Percentiles rank a stretch among this genome's conserved stretches.
These are phyloP conservation scores for Microascus cirrosus DNA, from an alignment of 2,329 filamentous ascomycete genomes.

Conservation along the genomic window DNA sequence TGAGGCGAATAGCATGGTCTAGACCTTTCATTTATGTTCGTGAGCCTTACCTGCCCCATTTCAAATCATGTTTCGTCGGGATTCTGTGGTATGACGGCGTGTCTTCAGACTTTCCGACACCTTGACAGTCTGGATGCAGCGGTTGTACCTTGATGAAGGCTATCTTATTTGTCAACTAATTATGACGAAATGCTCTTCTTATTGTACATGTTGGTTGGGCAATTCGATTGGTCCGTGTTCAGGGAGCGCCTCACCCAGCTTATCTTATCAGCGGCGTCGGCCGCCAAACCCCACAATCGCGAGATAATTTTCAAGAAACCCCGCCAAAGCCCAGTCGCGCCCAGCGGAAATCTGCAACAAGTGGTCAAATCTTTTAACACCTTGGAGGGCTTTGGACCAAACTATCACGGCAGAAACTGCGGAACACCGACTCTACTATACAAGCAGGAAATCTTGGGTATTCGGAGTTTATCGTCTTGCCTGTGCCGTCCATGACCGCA, in stretches of 20 bases:
- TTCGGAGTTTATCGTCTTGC: not conserved
- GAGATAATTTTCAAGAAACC: not conserved
- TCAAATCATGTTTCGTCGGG: too few species aligned
- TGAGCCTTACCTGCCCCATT: too few species aligned
- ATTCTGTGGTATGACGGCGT: too few species aligned
- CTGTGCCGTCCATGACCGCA: not conserved
- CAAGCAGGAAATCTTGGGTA: not conserved
- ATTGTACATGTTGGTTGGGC: too few species aligned
- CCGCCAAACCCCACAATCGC: not conserved
- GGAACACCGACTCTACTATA: not conserved
- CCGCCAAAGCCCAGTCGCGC: not conserved
- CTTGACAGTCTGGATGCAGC: too few species aligned
- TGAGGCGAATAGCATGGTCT: too few species aligned
- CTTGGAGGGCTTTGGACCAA: not conserved
- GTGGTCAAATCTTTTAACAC: not conserved
- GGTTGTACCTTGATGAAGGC: too few species aligned
- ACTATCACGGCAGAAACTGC: not conserved
- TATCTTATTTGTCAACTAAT: too few species aligned
- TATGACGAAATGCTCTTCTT: too few species aligned
- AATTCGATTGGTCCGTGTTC: too few species aligned
- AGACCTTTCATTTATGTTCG: too few species aligned
- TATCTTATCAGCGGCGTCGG: not conserved
- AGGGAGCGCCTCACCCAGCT: not conserved
- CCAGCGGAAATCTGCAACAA: not conserved
- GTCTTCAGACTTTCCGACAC: too few species aligned